Conservation (phyloP, 1,284 basidiomycete species). For the Trametes hirsuta region DNA sequence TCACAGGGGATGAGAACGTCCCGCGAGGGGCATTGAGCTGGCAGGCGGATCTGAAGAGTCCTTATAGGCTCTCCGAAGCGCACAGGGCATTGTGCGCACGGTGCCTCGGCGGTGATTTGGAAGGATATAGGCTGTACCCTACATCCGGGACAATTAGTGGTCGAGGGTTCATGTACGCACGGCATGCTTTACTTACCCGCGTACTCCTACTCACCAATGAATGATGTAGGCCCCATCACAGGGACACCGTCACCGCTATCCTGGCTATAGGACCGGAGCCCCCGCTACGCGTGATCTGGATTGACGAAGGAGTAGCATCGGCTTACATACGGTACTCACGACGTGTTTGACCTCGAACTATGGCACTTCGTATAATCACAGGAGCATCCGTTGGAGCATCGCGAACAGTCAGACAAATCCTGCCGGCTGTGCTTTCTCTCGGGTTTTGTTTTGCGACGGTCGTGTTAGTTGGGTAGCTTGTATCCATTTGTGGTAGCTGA, state of each 20-base stretch:
- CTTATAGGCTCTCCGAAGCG: neutral
- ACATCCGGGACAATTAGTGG: slow-evolving; percentile 23
- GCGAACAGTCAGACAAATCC: too few relatives aligned
- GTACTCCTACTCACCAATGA: neutral
- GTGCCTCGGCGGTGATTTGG: neutral
- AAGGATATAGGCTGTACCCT: slow-evolving; percentile 6
- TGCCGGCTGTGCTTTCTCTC: neutral
- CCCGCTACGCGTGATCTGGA: slow-evolving; percentile 5
- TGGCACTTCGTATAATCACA: neutral
- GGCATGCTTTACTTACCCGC: too few relatives aligned
- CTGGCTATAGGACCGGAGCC: neutral
- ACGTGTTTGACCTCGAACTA: neutral
- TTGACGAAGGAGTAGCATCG: slow-evolving; percentile 4
- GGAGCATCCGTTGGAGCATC: too few relatives aligned
- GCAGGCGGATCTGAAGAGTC: slow-evolving; percentile 8
- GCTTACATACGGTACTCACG: neutral
- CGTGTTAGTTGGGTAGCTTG: too few relatives aligned
- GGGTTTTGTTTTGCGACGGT: too few relatives aligned
- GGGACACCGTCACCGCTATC: neutral
- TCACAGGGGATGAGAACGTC: slow-evolving; percentile 35
- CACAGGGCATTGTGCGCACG: slow-evolving; percentile 1
- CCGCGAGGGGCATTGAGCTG: slow-evolving; percentile 33
- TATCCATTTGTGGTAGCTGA: too few relatives aligned
- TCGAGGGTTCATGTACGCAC: slow-evolving; percentile 27
- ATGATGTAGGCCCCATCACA: neutral